phyloP scores from a whole-genome alignment of 2,329 filamentous ascomycete species.

The Arthroderma sp. region DNA sequence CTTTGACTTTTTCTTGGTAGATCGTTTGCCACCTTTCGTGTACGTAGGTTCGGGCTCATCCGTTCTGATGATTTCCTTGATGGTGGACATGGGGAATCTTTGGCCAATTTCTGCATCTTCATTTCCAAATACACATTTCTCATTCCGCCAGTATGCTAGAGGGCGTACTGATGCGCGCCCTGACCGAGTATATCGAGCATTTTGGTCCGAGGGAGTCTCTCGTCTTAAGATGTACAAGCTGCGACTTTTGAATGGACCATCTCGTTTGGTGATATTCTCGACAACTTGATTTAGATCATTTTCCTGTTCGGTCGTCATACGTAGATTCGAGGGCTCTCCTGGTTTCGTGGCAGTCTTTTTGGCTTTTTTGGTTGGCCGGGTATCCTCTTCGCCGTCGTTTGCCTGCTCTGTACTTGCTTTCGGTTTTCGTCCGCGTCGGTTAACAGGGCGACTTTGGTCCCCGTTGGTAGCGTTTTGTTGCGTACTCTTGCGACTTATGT shows the following conservation, averaged over 20 bases:
- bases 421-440: conserved; percentile 20
- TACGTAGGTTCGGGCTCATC: conserved; percentile 42
- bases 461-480: background rate
- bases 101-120: conserved; percentile 45
- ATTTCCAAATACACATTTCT: conserved; percentile 57
- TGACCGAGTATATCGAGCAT: conserved; percentile 55
- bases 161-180: conserved; percentile 68
- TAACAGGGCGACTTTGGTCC: conserved; percentile 10
- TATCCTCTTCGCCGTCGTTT: conserved; percentile 12
- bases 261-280: conserved; percentile 30
- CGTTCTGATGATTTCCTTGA: conserved; percentile 65
- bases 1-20: conserved; percentile 24
- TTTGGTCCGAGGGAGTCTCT: conserved; percentile 39
- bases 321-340: conserved; percentile 15
- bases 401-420: conserved; percentile 13
- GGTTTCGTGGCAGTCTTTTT: conserved; percentile 15
- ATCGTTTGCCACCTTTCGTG: conserved; percentile 23
- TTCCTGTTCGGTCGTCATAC: conserved; percentile 19
- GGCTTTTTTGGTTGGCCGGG: conserved; percentile 21
- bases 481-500: background rate
- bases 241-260: conserved; percentile 34
- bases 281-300: conserved; percentile 29
- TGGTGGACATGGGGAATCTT: conserved; percentile 50
- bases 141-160: conserved; percentile 75
- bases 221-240: conserved; percentile 39